These are phyloP conservation scores for Trichoderma parareesei DNA, from an alignment of 495 filamentous ascomycete genomes.

Conservation along the genomic window DNA sequence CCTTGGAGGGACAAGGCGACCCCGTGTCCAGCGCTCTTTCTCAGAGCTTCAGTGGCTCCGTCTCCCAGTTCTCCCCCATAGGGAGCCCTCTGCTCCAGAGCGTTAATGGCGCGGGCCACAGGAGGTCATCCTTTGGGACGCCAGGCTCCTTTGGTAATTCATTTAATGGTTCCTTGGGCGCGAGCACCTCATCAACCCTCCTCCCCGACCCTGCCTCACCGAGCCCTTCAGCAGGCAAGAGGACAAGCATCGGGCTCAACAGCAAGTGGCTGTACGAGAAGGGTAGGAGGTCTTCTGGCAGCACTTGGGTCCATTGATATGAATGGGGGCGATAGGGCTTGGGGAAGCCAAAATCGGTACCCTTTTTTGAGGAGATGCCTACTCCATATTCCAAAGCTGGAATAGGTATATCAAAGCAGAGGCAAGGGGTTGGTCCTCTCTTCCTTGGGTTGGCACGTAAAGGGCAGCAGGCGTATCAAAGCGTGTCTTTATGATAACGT, in stretches of 20 bases:
- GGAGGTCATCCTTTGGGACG: conserved; percentile 57
- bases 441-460: background rate
- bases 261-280: conserved; percentile 92
- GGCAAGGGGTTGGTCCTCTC: background rate
- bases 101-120: conserved; percentile 29
- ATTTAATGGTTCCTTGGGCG: conserved; percentile 8
- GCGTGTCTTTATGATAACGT: conserved; percentile 1
- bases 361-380: background rate
- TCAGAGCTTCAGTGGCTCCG: conserved; percentile 16
- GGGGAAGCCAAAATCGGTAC: background rate
- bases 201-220: conserved; percentile 43
- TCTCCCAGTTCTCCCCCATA: conserved; percentile 24
- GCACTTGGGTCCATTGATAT: conserved; percentile 26
- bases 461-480: background rate
- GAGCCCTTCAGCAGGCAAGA: conserved; percentile 58
- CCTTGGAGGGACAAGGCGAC: conserved; percentile 34
- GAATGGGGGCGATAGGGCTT: background rate
- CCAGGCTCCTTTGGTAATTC: conserved; percentile 19
- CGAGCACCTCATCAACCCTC: conserved; percentile 22
- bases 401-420: background rate
- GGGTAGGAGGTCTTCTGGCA: conserved; percentile 37
- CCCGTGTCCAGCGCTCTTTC: conserved; percentile 23
- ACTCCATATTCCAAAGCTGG: background rate
- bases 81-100: conserved; percentile 65
- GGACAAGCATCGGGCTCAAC: conserved; percentile 64